Evolutionary conservation across 2,329 filamentous ascomycete genomes (phyloP).

Genomic region (Gaeumannomyces sp.): DNA sequence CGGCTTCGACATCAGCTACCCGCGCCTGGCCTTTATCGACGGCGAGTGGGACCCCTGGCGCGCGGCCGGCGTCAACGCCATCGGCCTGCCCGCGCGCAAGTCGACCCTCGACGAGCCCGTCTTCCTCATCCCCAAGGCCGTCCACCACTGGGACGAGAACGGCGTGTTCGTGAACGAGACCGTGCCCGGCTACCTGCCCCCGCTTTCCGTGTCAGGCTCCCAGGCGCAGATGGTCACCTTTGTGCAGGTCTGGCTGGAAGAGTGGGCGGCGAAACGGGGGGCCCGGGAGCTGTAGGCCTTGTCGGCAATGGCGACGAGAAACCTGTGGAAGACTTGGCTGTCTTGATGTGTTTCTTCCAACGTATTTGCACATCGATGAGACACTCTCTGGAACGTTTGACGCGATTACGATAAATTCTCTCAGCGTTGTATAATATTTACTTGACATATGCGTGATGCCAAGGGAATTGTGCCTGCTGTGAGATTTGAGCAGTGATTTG

Average conservation of each 20-base stretch:
- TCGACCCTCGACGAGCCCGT: constrained; percentile 63
- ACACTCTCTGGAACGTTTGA: too few species aligned
- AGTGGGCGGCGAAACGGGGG: constrained; percentile 10
- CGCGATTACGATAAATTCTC: too few species aligned
- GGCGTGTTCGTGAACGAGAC: constrained; percentile 60
- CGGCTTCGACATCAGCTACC: constrained; percentile 64
- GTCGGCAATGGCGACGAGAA: too few species aligned
- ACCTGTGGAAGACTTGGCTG: too few species aligned
- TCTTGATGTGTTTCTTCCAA: too few species aligned
- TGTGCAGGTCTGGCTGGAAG: constrained; percentile 17
- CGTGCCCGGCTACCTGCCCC: constrained; percentile 45
- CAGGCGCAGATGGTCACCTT: constrained; percentile 17
- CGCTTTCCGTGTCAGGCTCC: constrained; percentile 40
- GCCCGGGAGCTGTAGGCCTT: too few species aligned
- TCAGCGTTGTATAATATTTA: too few species aligned
- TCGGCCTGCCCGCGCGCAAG: constrained; percentile 48
- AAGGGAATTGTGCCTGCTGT: too few species aligned
- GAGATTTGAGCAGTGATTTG: too few species aligned
- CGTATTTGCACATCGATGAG: too few species aligned
- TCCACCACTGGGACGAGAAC: constrained; percentile 79
- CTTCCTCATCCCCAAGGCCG: constrained; percentile 60
- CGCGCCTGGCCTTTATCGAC: constrained; percentile 70
- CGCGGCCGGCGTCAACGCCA: constrained; percentile 63
- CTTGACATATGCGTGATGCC: too few species aligned
- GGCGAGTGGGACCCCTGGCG: constrained; percentile 78